Base-by-base conservation (phyloP, 805 yeast species). In the Pichia scutulata region DNA sequence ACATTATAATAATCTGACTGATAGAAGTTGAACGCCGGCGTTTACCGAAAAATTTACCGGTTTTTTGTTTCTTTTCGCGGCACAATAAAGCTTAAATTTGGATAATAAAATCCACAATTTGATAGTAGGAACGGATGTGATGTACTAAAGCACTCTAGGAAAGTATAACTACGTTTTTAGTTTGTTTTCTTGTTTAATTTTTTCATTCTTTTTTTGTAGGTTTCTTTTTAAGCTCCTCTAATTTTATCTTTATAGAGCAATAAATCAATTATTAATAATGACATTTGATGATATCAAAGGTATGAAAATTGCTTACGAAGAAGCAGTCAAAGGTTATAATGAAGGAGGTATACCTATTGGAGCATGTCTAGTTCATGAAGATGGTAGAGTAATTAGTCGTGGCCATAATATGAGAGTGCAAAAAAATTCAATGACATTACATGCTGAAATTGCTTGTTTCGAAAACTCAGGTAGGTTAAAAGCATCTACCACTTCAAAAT, bases 401-500 rank as follows among this genome's bases (percentile, higher is more conserved):
- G 98, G 99, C 14, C 98, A 89, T 67, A 92, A 92, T 68, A 75
- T 80, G 82, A 77, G 99, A 60, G 76, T 92, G 54, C 98, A 92
- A 68, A 86, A 87, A 64, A 72, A 75, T 19, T 84, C 95, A 13
- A 81, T 97, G 18, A 87, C 84, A 18, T 72, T 92, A 52, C 99
- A 92, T 60, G 99, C 96, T 21, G 99, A 92, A 64, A 93, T 87
- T 59, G 77, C 90, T 12, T 82, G 96, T 9, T 73, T 93, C 52
- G 97, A 89, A 62, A 82, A 86, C 55, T 95, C 96, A 21, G 98
- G 98, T 8, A 78, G 98, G 61, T 72, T 93, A 51, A 82, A 83
- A 22, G 97, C 90, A 5, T 73, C 75, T 22, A 79, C 77, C 18
- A 92, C 92, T 71, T 86, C 84, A 61, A 76, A 82, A 55, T 85